A percentile compares a stretch with the other conserved stretches of the same genome.
These are phyloP conservation scores for Dipteronia sinensis DNA, from an alignment of 345 rosid species.

Conservation along the genomic window DNA sequence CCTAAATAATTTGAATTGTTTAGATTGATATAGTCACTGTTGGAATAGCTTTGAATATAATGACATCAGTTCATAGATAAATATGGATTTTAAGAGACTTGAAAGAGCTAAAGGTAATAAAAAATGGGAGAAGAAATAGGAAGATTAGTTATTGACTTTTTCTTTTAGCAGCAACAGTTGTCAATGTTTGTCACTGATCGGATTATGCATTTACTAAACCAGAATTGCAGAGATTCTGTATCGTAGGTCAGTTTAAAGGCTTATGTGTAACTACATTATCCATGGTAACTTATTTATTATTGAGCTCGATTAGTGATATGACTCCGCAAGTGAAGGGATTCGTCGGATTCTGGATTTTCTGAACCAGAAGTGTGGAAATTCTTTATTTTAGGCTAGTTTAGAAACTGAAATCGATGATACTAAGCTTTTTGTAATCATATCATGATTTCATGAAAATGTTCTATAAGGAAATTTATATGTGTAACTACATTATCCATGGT, in stretches of 20 bases:
- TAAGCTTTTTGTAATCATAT: neutral
- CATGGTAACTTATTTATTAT: neutral
- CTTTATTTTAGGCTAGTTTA: neutral
- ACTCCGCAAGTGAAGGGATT: neutral
- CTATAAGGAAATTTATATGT: neutral
- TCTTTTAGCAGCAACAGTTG: neutral
- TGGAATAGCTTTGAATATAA: slow-evolving; percentile 1
- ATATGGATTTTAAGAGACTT: neutral
- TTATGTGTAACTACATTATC: neutral
- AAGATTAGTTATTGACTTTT: neutral
- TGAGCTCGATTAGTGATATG: neutral
- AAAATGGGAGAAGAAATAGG: neutral
- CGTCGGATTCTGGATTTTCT: neutral
- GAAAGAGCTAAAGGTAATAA: neutral
- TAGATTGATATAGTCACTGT: neutral
- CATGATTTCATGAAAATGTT: neutral
- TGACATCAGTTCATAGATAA: neutral
- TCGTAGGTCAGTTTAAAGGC: neutral
- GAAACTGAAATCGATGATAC: neutral
- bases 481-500: neutral
- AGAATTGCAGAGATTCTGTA: neutral
- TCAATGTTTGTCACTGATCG: no score
- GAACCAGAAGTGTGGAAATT: neutral
- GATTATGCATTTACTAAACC: neutral
- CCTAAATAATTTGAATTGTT: neutral